A percentile compares a stretch with the other conserved stretches of the same genome.
Conservation (phyloP, 441 rosid species). For the Euphorbia celastroides region DNA sequence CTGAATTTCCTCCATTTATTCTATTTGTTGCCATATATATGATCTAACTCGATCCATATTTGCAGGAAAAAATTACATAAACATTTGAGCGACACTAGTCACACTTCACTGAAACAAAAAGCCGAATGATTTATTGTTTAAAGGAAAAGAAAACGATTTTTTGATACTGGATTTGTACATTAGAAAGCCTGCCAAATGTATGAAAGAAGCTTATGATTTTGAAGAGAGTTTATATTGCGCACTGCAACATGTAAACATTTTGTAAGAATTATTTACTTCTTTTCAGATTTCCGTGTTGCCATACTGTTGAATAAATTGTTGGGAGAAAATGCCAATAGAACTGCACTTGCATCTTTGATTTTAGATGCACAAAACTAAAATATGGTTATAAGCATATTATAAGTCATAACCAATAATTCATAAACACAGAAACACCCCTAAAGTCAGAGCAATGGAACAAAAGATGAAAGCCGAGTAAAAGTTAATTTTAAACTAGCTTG, state of each 20-base stretch:
- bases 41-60: neutral
- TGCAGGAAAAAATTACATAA: conserved; percentile 69
- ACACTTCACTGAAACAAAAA: conserved; percentile 55
- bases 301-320: no score
- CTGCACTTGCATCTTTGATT: no score
- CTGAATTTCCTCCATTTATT: neutral
- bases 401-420: no score
- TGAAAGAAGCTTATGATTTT: neutral
- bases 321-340: no score
- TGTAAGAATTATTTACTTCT: neutral
- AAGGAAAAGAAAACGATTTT: neutral
- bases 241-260: conserved; percentile 10
- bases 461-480: no score
- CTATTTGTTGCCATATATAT: neutral
- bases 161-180: neutral
- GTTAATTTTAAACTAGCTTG: no score
- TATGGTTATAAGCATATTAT: no score
- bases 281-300: neutral
- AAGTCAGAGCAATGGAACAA: no score
- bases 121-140: conserved; percentile 10
- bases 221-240: neutral
- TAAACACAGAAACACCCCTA: no score
- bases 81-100: conserved; percentile 81
- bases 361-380: no score
- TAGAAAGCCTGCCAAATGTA: neutral